phyloP scores from a whole-genome alignment of 139 green algal species.

The Spirogloea muscicola region DNA sequence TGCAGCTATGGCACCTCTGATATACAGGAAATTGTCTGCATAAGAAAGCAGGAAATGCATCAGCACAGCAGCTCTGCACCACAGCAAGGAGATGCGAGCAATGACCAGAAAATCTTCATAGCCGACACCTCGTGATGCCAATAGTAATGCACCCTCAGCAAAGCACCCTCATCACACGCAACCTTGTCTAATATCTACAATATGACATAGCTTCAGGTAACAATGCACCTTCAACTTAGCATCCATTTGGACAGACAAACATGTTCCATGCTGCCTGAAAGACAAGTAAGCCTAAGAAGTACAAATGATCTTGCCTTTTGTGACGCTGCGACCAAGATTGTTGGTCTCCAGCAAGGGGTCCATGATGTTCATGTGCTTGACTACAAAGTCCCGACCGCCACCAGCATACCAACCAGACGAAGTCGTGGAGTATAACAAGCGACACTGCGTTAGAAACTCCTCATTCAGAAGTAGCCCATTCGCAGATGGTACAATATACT shows the following conservation, averaged over 20 bases:
- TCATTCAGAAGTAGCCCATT: conserved; percentile 33
- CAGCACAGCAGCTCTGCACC: neutral
- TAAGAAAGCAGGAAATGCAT: neutral
- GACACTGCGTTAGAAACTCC: conserved; percentile 38
- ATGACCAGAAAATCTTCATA: too few species aligned
- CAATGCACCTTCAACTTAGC: neutral
- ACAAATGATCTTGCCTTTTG: conserved; percentile 43
- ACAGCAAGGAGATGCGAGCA: neutral
- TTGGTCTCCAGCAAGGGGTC: conserved; percentile 91
- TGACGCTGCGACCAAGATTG: conserved; percentile 90
- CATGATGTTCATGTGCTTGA: conserved; percentile 83
- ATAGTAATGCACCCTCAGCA: neutral
- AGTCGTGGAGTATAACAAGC: conserved; percentile 52
- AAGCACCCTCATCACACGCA: neutral
- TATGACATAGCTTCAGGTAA: neutral
- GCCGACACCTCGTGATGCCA: neutral
- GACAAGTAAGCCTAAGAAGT: neutral
- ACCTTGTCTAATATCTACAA: neutral
- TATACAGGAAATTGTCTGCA: conserved; percentile 64
- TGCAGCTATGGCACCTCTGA: conserved; percentile 56
- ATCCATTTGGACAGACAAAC: conserved; percentile 8
- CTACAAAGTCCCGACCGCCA: conserved; percentile 47
- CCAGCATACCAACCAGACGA: conserved; percentile 20
- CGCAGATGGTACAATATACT: neutral
- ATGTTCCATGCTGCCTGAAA: neutral